Base-by-base conservation (phyloP, 2,329 filamentous ascomycete genomes). In the Diplodia intermedia region DNA sequence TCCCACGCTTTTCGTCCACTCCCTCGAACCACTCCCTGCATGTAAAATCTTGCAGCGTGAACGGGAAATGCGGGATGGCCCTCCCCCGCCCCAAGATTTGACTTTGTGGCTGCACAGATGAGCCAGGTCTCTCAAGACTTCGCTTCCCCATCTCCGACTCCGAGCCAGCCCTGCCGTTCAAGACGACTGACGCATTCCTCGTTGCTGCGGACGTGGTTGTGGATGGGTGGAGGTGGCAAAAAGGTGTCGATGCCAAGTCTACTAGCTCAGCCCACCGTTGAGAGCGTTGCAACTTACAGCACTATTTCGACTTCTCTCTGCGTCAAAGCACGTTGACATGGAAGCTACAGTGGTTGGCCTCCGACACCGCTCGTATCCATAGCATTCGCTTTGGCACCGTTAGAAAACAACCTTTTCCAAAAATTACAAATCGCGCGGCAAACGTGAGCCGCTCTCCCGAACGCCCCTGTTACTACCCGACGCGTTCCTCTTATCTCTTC, bases 151-250 rank as follows among this genome's bases (percentile, higher is more conserved):
- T 53, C 26, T 52, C 20, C 50, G 18, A 29, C 50, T 31, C 29
- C 50, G 50, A 53, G 15, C 23, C 20, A 26, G 20, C 4, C 40
- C 14, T 12, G 12, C 23, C 6, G 23, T 53, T 29, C 2, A 14
- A 53, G 29, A 53, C 5, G 4, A 15, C 12, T 38, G 11, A 14
- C 4, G 12, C 33, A 29, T 11, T 33, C 11, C 14, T 60, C 43
- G 18, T n/a, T 47, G 43, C 43, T 20, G 20, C 43, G 20, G 43
- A 47, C 2, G n/a, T 20, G 11, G 18, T 7, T 9, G 14, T 38
- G 36, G 15, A 20, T 38, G 38, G 23, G 38, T 47, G 56, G 56
- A 47, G 56, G 56, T 60, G 56, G 56, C 56, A 60, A 60, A 57
- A 60, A 8, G 56, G 38, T 23, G 12, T 11, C 15, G 56, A 14